Evolutionary conservation across 2,329 filamentous ascomycete genomes (phyloP).

Genomic region (Xylariales sp.): DNA sequence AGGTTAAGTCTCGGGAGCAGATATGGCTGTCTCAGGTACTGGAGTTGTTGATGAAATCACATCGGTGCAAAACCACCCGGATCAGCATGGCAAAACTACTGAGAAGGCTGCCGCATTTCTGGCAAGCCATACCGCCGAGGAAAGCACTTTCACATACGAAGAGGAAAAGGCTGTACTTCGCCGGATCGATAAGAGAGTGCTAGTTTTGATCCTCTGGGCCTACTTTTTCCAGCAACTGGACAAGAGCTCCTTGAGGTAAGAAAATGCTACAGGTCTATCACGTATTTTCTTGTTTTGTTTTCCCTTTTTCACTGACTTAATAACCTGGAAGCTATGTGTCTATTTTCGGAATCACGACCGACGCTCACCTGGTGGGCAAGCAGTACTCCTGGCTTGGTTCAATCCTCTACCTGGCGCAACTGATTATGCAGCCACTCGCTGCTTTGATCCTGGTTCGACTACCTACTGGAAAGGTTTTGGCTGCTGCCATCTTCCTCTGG

Average conservation of each 20-base stretch:
- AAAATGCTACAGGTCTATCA: too few species aligned
- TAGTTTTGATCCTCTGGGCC: constrained; percentile 46
- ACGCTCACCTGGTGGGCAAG: constrained; percentile 41
- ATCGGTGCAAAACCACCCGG: too few species aligned
- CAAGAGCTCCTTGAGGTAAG: constrained; percentile 42
- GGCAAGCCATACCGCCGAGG: constrained; percentile 31
- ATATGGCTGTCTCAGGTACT: too few species aligned
- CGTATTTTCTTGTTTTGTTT: too few species aligned
- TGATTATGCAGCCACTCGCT: constrained; percentile 52
- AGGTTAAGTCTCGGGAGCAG: too few species aligned
- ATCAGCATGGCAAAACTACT: too few species aligned
- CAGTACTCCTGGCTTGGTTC: constrained; percentile 36
- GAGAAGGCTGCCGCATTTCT: constrained; percentile 44
- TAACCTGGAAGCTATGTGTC: constrained; percentile 41
- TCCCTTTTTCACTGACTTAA: too few species aligned
- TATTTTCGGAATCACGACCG: constrained; percentile 43
- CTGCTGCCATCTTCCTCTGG: constrained; percentile 48
- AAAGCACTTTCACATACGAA: constrained; percentile 39
- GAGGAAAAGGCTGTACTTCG: constrained; percentile 42
- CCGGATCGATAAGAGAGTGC: constrained; percentile 43
- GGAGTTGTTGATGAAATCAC: too few species aligned
- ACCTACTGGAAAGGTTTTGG: constrained; percentile 52
- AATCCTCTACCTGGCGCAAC: constrained; percentile 56
- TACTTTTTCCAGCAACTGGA: constrained; percentile 58
- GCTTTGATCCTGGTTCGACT: constrained; percentile 48